These are phyloP conservation scores for Phoenix dactylifera DNA, from an alignment of 176 grass and related monocot species.

Conservation along the genomic window DNA sequence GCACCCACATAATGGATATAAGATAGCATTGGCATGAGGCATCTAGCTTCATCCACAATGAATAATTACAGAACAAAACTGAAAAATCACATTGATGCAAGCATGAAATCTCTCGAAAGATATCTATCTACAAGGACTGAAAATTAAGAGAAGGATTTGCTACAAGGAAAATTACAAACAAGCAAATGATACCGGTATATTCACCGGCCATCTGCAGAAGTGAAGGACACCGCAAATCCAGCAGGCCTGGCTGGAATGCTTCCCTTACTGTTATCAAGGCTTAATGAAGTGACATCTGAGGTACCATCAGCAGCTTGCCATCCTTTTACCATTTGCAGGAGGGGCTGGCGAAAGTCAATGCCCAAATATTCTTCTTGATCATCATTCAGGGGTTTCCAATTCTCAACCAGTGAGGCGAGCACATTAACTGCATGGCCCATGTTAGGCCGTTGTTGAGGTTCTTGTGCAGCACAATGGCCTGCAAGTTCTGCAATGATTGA, in stretches of 20 bases:
- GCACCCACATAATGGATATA: no score
- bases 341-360: conserved; percentile 72
- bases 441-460: conserved; percentile 66
- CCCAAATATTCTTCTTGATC: conserved; percentile 80
- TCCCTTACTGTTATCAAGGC: conserved; percentile 83
- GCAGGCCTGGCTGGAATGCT: conserved; percentile 87
- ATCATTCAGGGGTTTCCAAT: conserved; percentile 72
- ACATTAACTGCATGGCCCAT: conserved; percentile 80
- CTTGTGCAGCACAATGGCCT: conserved; percentile 64
- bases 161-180: no score
- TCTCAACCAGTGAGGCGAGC: conserved; percentile 72
- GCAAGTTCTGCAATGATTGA: conserved; percentile 63
- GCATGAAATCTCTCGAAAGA: no score
- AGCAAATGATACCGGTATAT: not conserved
- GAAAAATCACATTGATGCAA: no score
- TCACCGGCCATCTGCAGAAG: conserved; percentile 90
- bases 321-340: conserved; percentile 89
- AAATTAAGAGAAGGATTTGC: no score
- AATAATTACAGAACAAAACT: no score
- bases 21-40: no score
- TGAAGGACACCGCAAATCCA: conserved; percentile 87
- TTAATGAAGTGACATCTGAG: conserved; percentile 38
- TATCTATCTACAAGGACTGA: no score
- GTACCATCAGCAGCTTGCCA: conserved; percentile 77
- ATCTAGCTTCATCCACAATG: no score